Evolutionary conservation across 139 green algal genomes (phyloP).

Genomic region (Pseudopediastrum boryanum): DNA sequence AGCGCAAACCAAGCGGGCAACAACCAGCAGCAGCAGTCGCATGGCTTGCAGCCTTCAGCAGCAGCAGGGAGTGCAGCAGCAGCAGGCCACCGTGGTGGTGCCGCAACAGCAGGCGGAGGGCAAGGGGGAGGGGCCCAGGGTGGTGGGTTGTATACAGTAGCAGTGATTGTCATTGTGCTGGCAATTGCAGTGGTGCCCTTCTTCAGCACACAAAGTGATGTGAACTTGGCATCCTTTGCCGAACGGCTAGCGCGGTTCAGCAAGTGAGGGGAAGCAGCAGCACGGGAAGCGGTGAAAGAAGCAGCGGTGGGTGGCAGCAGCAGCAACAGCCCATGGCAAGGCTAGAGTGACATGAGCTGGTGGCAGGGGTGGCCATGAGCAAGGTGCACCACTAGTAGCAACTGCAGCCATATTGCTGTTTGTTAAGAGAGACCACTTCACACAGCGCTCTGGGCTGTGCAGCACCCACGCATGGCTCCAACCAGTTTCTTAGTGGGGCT

Average conservation of each 20-base stretch:
- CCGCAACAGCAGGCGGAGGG: constrained; percentile 11
- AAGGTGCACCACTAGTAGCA: background rate
- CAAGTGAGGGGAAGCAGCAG: no score
- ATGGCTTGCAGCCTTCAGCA: no score
- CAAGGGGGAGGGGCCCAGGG: background rate
- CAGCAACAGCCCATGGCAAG: background rate
- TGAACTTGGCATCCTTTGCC: background rate
- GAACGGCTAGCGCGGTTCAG: no score
- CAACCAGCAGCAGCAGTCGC: constrained; percentile 10
- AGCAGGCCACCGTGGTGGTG: background rate
- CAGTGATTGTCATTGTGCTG: constrained; percentile 43
- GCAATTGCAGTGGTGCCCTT: constrained; percentile 46
- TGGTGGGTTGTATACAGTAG: constrained; percentile 37
- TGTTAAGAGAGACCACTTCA: no score
- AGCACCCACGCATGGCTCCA: no score
- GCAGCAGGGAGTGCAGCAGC: no score
- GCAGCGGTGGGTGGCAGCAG: background rate
- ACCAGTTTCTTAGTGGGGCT: no score
- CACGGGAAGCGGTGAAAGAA: no score
- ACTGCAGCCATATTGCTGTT: no score
- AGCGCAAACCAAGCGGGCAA: background rate
- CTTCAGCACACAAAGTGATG: constrained; percentile 11
- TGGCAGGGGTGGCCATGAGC: background rate
- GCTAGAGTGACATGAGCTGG: background rate
- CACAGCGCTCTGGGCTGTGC: no score